Base-by-base conservation (phyloP, 2,329 filamentous ascomycete species). In the Stagonosporopsis vannaccii region DNA sequence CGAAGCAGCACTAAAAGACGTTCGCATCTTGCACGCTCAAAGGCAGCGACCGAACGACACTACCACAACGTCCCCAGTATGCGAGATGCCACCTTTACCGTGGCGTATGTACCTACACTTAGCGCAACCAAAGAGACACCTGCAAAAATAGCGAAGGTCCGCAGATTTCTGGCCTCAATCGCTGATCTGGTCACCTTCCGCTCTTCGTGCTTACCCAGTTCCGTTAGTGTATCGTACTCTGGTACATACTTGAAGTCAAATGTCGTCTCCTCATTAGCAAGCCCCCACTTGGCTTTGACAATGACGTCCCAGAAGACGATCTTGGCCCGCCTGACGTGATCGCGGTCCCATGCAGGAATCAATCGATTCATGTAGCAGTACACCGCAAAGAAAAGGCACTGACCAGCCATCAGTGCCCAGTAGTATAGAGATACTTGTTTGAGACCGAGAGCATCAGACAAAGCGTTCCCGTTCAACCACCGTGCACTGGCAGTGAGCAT, bases 191-290 rank as follows among this genome's bases (percentile, higher is more conserved):
- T 66, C 12, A 75, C 51, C 66, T 76, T 74, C 26, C 76, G 73
- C 60, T 77, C 75, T 37, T 75, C 69, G 43, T 74, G 71, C 57
- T 79, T 73, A 1, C 79, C 79, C 73, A 82, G 73, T 42, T 80
- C 77, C 4, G 82, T 84, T 12, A 80, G 74, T 8, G 81, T 83
- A 45, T 76, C 70, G 45, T 82, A 81, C 61, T 83, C 77, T 0
- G 89, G 88, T 9, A 89, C 78, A 67, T 89, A 90, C 69, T 91
- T 89, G 75, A 92, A 89, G 19, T 88, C 85, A 67, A 92, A 92
- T 8, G 77, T 79, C 1, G 84, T 85, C 65, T 87, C 82, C 42
- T 82, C 79, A 0, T 88, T 80, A 11, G 75, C 85, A 7, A 93
- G 78, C 0, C 87, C 89, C 51, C 80, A 84, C 50, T 87, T 85